Evolutionary conservation across 352 stramenopile genomes (phyloP).

Genomic region (Globisporangium megalacanthum): DNA sequence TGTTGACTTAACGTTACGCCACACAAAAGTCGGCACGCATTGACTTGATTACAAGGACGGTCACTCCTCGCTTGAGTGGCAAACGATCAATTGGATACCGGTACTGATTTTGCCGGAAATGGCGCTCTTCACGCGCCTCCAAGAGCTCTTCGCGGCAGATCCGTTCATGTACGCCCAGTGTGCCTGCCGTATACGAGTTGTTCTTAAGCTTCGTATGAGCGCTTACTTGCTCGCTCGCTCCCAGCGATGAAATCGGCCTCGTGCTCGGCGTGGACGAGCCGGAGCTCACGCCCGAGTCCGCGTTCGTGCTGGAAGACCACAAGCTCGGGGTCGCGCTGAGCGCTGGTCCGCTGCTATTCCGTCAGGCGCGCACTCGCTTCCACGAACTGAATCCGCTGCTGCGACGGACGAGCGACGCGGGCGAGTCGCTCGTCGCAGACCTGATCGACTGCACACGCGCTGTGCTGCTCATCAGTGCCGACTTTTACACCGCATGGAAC

Average conservation of each 20-base stretch:
- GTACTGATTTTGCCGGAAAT: background rate
- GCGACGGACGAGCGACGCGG: background rate
- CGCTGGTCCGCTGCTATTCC: conserved; percentile 45
- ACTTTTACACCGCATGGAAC: conserved; percentile 87
- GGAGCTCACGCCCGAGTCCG: conserved; percentile 39
- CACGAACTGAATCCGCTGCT: conserved; percentile 34
- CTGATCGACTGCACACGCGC: conserved; percentile 51
- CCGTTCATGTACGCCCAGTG: conserved; percentile 48
- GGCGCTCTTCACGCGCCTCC: conserved; percentile 10
- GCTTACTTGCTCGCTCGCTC: background rate
- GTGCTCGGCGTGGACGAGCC: conserved; percentile 45
- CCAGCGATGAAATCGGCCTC: conserved; percentile 73
- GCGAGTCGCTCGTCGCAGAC: conserved; percentile 13
- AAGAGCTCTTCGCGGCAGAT: conserved; percentile 51
- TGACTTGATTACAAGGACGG: background rate
- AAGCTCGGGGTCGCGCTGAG: conserved; percentile 72
- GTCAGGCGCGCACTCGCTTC: conserved; percentile 46
- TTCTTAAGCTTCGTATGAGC: no score
- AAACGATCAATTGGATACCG: background rate
- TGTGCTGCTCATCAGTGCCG: conserved; percentile 68
- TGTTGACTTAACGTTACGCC: no score
- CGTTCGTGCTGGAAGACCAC: conserved; percentile 68
- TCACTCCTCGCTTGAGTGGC: background rate
- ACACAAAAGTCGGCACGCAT: background rate
- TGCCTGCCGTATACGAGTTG: no score